Base-by-base conservation (phyloP, 306 rosid species). In the Acacia crassicarpa region DNA sequence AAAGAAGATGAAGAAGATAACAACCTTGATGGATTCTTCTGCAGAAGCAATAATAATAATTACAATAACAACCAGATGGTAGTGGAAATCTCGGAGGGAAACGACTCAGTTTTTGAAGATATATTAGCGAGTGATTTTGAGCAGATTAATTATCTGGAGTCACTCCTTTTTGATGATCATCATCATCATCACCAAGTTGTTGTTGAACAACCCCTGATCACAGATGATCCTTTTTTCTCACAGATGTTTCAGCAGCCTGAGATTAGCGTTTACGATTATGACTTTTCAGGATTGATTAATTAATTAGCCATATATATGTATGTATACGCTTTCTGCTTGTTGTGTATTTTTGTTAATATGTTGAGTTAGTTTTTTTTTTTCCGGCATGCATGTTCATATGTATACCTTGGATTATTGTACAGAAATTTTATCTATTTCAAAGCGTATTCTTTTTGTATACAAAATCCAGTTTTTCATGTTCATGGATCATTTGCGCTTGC, bases 181-280 rank as follows among this genome's bases (percentile, higher is more conserved):
- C 27, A 20, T n/a, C 12, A 20, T 20, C 9, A 17, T 53, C 65
- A 22, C 2, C 54, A 69, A 40, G 35, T 25, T 61, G 67, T 61
- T 25, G 35, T 43, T 22, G 54, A 69, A 43, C 51, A 69, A 69
- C 33, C 53, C 10, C 12, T 5, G 9, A 61, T 5, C 3, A 25
- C 12, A 15, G 10, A 4, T n/a, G 17, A 61, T 25, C 74, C 54
- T 19, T 85, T 56, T 25, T 74, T 40, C 81, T 72, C 75, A 25
- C 81, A 80, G 58, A 71, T 87, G 41, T 78, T 82, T 63, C 83
- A 76, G 78, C 80, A 45, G 74, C 85, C 54, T 69, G 89, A 80
- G 51, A 76, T 88, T 23, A 88, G 89, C 72, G 81, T 85, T 54
- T 85, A 83, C 44, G 91, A 88, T 67, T 88, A 88, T 35, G 91